A percentile compares a stretch with the other conserved stretches of the same genome.
Conservation (phyloP, 176 grass and related monocot species). For the Bonia amplexicaulis region DNA sequence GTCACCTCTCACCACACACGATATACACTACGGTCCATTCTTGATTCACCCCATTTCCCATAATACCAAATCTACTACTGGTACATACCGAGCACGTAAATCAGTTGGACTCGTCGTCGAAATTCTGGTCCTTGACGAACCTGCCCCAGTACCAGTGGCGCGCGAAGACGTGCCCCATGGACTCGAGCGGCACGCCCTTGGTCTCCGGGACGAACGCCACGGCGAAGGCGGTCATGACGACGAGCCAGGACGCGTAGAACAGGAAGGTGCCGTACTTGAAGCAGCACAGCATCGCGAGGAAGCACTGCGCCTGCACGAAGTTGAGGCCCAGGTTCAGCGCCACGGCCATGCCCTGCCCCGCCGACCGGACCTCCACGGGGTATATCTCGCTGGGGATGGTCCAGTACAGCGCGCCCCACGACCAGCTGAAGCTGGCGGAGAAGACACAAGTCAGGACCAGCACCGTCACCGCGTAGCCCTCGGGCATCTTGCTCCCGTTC, state of each 20-base stretch:
- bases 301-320: constrained; percentile 77
- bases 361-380: constrained; percentile 75
- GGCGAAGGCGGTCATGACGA: constrained; percentile 66
- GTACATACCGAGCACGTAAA: not conserved
- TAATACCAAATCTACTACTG: not conserved
- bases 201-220: constrained; percentile 62
- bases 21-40: not conserved
- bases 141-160: constrained; percentile 71
- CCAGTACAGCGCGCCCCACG: constrained; percentile 84
- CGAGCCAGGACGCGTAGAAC: constrained; percentile 61
- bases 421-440: constrained; percentile 76
- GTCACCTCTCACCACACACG: not conserved
- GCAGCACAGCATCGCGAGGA: constrained; percentile 73
- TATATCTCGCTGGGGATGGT: constrained; percentile 75
- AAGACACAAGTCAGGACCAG: constrained; percentile 53
- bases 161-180: constrained; percentile 58
- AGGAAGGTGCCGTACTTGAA: constrained; percentile 67
- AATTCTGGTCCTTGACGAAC: constrained; percentile 45
- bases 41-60: not conserved
- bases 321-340: constrained; percentile 73
- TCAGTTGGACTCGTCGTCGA: constrained; percentile 24
- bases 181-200: constrained; percentile 59
- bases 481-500: constrained; percentile 41
- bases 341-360: constrained; percentile 60
- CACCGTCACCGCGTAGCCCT: constrained; percentile 59